A percentile compares a stretch with the other conserved stretches of the same genome.
Evolutionary conservation across 192 early-diverging fungal species (phyloP).

Genomic region (Backusella sp.): DNA sequence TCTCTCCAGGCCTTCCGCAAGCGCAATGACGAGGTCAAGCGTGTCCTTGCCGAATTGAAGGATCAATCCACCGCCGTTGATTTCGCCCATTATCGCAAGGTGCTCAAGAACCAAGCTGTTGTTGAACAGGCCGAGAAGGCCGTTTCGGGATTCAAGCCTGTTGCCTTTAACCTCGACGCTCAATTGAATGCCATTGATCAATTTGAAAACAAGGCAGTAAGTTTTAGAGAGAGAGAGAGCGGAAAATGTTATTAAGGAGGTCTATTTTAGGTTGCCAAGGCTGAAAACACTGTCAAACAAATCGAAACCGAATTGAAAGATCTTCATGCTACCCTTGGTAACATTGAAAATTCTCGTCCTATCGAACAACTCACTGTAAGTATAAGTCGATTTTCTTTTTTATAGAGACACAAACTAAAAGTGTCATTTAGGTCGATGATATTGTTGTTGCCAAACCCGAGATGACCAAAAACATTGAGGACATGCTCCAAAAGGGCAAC

Average conservation of each 20-base stretch:
- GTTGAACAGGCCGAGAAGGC: conserved; percentile 90
- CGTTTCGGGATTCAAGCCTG: conserved; percentile 75
- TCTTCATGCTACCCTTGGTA: conserved; percentile 83
- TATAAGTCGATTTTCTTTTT: neutral
- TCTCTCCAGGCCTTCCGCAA: conserved; percentile 90
- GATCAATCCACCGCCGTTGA: conserved; percentile 81
- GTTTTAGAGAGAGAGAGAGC: conserved; percentile 21
- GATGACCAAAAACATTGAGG: conserved; percentile 83
- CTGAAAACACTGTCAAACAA: conserved; percentile 82
- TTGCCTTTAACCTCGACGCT: conserved; percentile 76
- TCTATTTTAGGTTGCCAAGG: conserved; percentile 58
- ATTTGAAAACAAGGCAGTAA: conserved; percentile 77
- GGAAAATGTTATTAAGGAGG: too few relatives aligned
- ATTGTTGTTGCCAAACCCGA: conserved; percentile 92
- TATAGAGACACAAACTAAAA: too few relatives aligned
- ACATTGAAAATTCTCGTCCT: conserved; percentile 94
- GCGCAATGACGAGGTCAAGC: conserved; percentile 88
- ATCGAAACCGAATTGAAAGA: conserved; percentile 85
- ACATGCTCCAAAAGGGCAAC: conserved; percentile 88
- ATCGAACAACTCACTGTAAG: conserved; percentile 90
- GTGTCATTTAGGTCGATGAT: conserved; percentile 74
- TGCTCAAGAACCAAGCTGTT: conserved; percentile 90
- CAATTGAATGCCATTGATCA: conserved; percentile 82
- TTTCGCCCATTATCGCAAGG: conserved; percentile 83
- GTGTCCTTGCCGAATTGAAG: conserved; percentile 77